Evolutionary conservation across 2,329 filamentous ascomycete species (phyloP).

Genomic region (Macroventuria anomochaeta): DNA sequence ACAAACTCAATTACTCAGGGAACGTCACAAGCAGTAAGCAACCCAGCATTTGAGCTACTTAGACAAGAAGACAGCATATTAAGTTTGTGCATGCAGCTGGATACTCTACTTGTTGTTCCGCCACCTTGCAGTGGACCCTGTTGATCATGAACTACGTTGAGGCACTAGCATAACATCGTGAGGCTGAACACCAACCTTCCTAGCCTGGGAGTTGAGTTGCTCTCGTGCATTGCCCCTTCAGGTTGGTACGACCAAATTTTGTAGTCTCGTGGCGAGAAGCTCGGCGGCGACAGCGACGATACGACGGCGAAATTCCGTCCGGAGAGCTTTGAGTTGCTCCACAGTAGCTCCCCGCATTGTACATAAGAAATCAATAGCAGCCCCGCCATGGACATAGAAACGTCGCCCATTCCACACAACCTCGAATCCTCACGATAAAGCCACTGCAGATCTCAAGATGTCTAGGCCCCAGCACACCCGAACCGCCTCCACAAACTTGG

Average conservation of each 20-base stretch:
- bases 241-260: constrained; percentile 7
- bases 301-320: constrained; percentile 18
- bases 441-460: constrained; percentile 36
- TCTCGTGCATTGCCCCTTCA: constrained; percentile 7
- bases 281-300: constrained; percentile 16
- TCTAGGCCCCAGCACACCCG: constrained; percentile 47
- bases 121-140: constrained; percentile 13
- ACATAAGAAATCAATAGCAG: constrained; percentile 11
- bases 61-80: too few species aligned
- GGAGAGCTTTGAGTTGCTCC: constrained; percentile 13
- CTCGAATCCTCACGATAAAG: background rate
- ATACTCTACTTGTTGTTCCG: background rate
- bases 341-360: constrained; percentile 19
- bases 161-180: constrained; percentile 8
- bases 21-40: background rate
- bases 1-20: background rate
- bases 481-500: constrained; percentile 51
- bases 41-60: too few species aligned
- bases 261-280: constrained; percentile 5
- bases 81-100: background rate
- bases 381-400: constrained; percentile 7
- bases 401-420: background rate
- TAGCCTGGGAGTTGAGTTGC: background rate
- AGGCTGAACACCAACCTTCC: constrained; percentile 12
- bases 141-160: constrained; percentile 12